These are phyloP conservation scores for Colletotrichum plurivorum DNA, from an alignment of 2,329 filamentous ascomycete species.

Conservation along the genomic window DNA sequence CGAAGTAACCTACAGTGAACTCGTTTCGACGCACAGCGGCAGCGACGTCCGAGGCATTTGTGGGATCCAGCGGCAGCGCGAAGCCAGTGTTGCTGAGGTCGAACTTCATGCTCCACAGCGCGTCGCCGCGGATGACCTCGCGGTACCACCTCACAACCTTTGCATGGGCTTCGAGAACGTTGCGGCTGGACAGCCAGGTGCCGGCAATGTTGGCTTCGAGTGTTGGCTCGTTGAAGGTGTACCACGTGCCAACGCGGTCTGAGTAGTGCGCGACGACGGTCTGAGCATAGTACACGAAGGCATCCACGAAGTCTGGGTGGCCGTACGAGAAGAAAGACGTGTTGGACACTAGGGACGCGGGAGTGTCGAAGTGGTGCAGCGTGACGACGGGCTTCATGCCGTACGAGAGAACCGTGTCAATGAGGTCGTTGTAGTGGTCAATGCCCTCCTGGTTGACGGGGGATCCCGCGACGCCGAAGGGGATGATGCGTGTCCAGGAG, in stretches of 20 bases:
- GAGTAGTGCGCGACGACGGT: conserved; percentile 65
- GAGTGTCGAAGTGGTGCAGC: conserved; percentile 61
- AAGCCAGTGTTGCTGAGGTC: conserved; percentile 59
- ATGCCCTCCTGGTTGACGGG: conserved; percentile 66
- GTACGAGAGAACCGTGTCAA: conserved; percentile 63
- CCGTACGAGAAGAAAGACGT: conserved; percentile 44
- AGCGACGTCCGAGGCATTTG: conserved; percentile 53
- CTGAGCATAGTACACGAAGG: conserved; percentile 68
- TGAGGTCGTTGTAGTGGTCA: conserved; percentile 68
- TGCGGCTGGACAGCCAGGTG: conserved; percentile 56
- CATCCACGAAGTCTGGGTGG: conserved; percentile 56
- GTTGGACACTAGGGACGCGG: conserved; percentile 51
- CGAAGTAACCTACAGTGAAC: conserved; percentile 63
- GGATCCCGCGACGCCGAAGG: conserved; percentile 63
- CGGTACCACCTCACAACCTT: conserved; percentile 65
- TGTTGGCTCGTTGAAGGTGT: conserved; percentile 68
- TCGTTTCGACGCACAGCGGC: conserved; percentile 62
- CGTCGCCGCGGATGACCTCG: conserved; percentile 61
- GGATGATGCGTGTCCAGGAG: conserved; percentile 66
- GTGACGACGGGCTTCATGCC: conserved; percentile 65
- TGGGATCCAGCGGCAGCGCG: conserved; percentile 60
- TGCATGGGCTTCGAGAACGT: conserved; percentile 63
- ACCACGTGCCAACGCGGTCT: conserved; percentile 65
- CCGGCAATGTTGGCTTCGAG: conserved; percentile 49
- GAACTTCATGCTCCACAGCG: conserved; percentile 64